phyloP scores from a whole-genome alignment of 345 rosid genomes.

The Ceriops decandra region DNA sequence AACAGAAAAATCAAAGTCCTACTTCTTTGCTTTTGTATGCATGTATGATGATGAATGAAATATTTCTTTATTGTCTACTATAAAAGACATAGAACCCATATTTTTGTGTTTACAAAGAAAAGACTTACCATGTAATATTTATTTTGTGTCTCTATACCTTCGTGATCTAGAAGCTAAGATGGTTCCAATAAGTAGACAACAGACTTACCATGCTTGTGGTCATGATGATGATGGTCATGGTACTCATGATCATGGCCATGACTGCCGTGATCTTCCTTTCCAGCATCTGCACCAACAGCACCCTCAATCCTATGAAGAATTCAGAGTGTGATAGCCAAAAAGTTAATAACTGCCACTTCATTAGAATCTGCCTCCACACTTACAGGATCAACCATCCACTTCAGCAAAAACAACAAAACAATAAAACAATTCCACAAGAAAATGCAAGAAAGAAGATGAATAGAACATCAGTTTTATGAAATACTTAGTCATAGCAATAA shows the following conservation, averaged over 20 bases:
- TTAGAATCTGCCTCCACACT: not conserved
- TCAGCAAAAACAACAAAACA: not conserved
- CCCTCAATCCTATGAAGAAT: conserved; percentile 67
- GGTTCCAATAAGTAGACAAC: not conserved
- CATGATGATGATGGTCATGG: conserved; percentile 53
- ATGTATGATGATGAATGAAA: too few species aligned
- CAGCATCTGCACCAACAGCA: conserved; percentile 51
- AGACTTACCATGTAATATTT: too few species aligned
- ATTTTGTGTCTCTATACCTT: too few species aligned
- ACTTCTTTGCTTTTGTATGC: too few species aligned
- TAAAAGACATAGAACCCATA: too few species aligned
- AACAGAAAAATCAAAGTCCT: too few species aligned
- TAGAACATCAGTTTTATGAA: not conserved
- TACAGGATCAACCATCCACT: not conserved
- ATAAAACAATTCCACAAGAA: not conserved
- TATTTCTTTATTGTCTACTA: too few species aligned
- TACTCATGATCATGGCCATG: conserved; percentile 50
- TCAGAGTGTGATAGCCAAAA: conserved; percentile 14
- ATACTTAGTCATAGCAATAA: not conserved
- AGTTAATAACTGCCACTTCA: conserved; percentile 1
- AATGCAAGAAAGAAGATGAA: not conserved
- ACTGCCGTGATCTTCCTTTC: conserved; percentile 47
- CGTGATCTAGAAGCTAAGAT: not conserved
- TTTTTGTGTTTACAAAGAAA: too few species aligned
- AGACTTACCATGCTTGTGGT: conserved; percentile 63